Evolutionary conservation across 208 protist species (phyloP).

Genomic region (Acanthamoeba lenticulata): DNA sequence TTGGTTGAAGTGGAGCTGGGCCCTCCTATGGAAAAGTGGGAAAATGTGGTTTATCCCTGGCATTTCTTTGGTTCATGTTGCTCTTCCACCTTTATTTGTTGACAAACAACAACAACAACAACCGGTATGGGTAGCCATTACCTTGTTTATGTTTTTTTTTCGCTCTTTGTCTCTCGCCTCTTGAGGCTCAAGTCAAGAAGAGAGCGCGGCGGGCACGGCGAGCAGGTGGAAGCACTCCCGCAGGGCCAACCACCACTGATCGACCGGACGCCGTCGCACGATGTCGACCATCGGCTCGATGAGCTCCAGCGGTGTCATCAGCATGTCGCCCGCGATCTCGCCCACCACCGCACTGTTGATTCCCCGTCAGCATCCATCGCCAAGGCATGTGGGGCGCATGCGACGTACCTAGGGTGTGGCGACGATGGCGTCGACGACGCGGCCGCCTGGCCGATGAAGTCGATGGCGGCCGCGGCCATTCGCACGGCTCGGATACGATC

Average conservation of each 20-base stretch:
- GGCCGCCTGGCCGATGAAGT: not conserved
- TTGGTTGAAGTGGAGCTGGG: too few species aligned
- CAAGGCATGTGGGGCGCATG: not conserved
- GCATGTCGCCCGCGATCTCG: slow-evolving; percentile 14
- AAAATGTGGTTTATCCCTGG: too few species aligned
- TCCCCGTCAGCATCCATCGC: not conserved
- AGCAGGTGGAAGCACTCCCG: slow-evolving; percentile 16
- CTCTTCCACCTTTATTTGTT: too few species aligned
- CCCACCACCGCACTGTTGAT: not conserved
- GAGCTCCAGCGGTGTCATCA: slow-evolving; percentile 16
- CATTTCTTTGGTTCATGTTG: too few species aligned
- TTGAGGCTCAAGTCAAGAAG: too few species aligned
- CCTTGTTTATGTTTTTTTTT: too few species aligned
- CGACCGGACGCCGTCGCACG: not conserved
- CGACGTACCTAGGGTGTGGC: not conserved
- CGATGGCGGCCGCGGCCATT: not conserved
- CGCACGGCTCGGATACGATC: slow-evolving; percentile 73
- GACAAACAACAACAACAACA: too few species aligned
- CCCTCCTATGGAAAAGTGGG: too few species aligned
- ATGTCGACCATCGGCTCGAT: not conserved
- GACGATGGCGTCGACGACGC: not conserved
- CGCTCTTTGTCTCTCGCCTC: too few species aligned
- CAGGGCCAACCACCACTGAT: slow-evolving; percentile 22
- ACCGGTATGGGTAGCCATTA: too few species aligned
- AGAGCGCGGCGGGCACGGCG: not conserved